Base-by-base conservation (phyloP, 192 early-diverging fungal species). In the Podila epicladia region DNA sequence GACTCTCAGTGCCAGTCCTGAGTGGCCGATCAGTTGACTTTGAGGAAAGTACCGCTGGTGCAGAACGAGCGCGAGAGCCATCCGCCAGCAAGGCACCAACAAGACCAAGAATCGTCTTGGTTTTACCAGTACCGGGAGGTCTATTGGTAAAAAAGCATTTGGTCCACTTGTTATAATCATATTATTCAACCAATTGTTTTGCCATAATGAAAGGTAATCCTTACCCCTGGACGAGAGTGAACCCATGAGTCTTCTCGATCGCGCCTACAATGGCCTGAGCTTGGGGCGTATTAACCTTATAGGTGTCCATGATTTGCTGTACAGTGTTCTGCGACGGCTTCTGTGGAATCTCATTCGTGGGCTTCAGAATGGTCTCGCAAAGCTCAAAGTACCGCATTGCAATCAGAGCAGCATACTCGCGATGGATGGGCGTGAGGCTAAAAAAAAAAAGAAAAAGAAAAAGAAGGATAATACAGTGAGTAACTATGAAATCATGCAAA, bases 271-370 rank as follows among this genome's bases (percentile, higher is more conserved):
- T 93, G 6, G 97, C 95, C 55, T 90, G 87, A 0, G 97, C 97
- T 80, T 99, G 97, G 9, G 96, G 95, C 64, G 91, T 87, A 72
- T 99, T 99, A n/a, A 98, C 91, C n/a, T 88, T 86, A 69, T 93
- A 94, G 6, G 79, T 84, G 22, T 85, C 72, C 83, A 90, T 89
- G 11, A 70, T 82, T 82, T 66, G 69, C 51, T 58, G 64, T 60
- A 17, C 89, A 82, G 32, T 90, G 78, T n/a, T 61, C 49, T 48
- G 72, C 33, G 41, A 74, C 58, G 50, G 87, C 64, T 64, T 82
- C 53, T 29, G 71, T 45, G 41, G 75, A 48, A 32, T 64, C 62
- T 31, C 59, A 58, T 38, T 67, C 37, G 83, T 75, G 31, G 94
- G 92, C 3, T 80, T 50, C 32, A 98, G 67, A 59, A 99, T 91